Evolutionary conservation across 1,139 yeast genomes (phyloP).

Genomic region (Pichia norvegensis): DNA sequence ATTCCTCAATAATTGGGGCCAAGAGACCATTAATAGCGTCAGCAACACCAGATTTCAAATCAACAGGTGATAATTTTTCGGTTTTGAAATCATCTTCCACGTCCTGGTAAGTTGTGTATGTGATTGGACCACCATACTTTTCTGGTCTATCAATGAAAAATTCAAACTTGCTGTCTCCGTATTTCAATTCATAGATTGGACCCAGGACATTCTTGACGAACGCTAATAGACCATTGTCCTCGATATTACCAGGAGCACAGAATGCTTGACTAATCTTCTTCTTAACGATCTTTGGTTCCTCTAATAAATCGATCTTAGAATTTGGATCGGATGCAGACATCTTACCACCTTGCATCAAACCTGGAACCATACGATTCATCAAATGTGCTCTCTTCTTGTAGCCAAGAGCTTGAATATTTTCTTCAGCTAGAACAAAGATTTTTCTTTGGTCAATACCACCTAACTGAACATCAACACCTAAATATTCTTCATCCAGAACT

Average conservation of each 20-base stretch:
- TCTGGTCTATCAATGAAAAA: slow-evolving; percentile 88
- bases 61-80: slow-evolving; percentile 81
- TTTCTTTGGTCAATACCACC: slow-evolving; percentile 99
- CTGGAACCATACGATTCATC: slow-evolving; percentile 99
- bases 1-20: slow-evolving; percentile 77
- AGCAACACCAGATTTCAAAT: slow-evolving; percentile 85
- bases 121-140: slow-evolving; percentile 89
- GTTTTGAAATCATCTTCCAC: slow-evolving; percentile 65
- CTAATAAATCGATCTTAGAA: slow-evolving; percentile 88
- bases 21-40: slow-evolving; percentile 73
- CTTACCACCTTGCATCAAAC: slow-evolving; percentile 92
- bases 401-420: slow-evolving; percentile 76
- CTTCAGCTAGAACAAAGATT: slow-evolving; percentile 95
- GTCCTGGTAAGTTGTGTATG: slow-evolving; percentile 60
- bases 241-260: slow-evolving; percentile 92
- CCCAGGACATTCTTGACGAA: slow-evolving; percentile 77
- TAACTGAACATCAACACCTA: slow-evolving; percentile 87
- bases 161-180: slow-evolving; percentile 45
- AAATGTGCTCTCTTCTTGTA: slow-evolving; percentile 96
- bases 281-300: slow-evolving; percentile 77
- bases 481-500: slow-evolving; percentile 90
- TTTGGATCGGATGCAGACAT: slow-evolving; percentile 99
- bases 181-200: slow-evolving; percentile 75
- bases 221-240: slow-evolving; percentile 83
- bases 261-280: slow-evolving; percentile 89